Percentiles rank a stretch among this genome's conserved stretches.
These are phyloP conservation scores for Metschnikowia lachancei DNA, from an alignment of 805 yeast species.

Conservation along the genomic window DNA sequence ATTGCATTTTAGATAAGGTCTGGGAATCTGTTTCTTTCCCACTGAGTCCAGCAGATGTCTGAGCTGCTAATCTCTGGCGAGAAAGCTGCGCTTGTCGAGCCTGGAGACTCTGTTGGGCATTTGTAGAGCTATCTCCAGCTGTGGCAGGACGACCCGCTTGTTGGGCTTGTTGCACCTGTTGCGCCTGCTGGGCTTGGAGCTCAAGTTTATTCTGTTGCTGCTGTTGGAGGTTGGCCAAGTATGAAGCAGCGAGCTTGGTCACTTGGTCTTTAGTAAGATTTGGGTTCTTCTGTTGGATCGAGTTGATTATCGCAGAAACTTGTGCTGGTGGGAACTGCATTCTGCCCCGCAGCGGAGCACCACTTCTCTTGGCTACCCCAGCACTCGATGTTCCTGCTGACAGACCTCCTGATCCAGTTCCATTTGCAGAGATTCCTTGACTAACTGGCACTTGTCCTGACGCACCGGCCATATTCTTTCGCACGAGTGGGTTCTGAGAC, in stretches of 20 bases:
- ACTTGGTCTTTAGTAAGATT: slow-evolving; percentile 61
- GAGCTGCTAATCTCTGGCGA: slow-evolving; percentile 15
- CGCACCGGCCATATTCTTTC: neutral
- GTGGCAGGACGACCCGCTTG: slow-evolving; percentile 13
- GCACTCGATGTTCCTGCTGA: neutral
- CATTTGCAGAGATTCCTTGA: neutral
- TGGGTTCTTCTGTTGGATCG: slow-evolving; percentile 66
- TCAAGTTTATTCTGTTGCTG: slow-evolving; percentile 42
- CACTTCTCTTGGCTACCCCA: slow-evolving; percentile 8
- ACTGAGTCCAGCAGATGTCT: slow-evolving; percentile 8
- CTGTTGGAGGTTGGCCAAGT: slow-evolving; percentile 56
- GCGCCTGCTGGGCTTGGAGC: slow-evolving; percentile 8
- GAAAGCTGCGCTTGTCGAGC: slow-evolving; percentile 17
- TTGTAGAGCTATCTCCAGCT: slow-evolving; percentile 11
- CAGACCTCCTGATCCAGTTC: neutral
- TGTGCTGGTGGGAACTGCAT: slow-evolving; percentile 57
- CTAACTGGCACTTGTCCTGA: neutral
- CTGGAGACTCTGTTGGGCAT: slow-evolving; percentile 13
- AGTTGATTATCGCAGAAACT: slow-evolving; percentile 61
- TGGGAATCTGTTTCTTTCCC: slow-evolving; percentile 23
- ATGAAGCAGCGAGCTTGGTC: slow-evolving; percentile 62
- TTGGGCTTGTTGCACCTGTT: slow-evolving; percentile 5
- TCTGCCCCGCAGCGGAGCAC: slow-evolving; percentile 26
- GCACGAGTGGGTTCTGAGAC: slow-evolving; percentile 3
- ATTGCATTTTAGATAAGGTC: slow-evolving; percentile 30